Evolutionary conservation across 352 stramenopile genomes (phyloP), one percentile per base, ranked within the genome.

Genomic region (Pythium oligandrum): DNA sequence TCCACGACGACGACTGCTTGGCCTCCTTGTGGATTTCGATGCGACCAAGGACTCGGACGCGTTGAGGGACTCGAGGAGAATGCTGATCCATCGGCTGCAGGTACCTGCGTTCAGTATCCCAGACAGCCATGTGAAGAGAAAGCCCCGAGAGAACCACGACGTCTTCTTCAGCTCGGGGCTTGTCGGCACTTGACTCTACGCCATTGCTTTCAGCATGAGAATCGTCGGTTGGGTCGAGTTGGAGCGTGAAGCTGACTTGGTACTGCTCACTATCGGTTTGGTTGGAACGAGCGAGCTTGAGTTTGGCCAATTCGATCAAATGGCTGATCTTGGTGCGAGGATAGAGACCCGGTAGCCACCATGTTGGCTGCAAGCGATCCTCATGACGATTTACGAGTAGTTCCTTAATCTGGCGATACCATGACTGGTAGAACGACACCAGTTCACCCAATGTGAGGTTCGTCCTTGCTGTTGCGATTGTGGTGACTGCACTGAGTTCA

Each of bases 81-180:
- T 44, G 32, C 39, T 49, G 51, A 56, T 63, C 55, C 38, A 63
- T 53, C 35, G 49, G 1, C 37, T 67, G 53, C 11, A 67, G 48
- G n/a, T 63, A 67, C 3, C 50, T 50, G 31, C 54, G 49, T 2
- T 65, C 48, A 32, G 46, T 5, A 34, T 77, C 65, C 71, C 67
- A 77, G 1, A 36, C 45, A 3, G 67, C 64, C 45, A 62, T 53
- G 1, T 72, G 59, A 26, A 77, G 57, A 30, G 68, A 54, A 7
- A 80, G 17, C n/a, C 71, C 71, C 4, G 64, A 55, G 5, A 80
- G 39, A 6, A 73, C 57, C 5, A 49, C 48, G 46, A 80, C 38
- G 3, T 48, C 61, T 32, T 52, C 40, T 2, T 40, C 44, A 9
- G 39, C 40, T 39, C 17, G 10, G 51, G 36, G 26, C 9, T 33